Conservation (phyloP, 179 eudicot species). For the Amaranthus tricolor region DNA sequence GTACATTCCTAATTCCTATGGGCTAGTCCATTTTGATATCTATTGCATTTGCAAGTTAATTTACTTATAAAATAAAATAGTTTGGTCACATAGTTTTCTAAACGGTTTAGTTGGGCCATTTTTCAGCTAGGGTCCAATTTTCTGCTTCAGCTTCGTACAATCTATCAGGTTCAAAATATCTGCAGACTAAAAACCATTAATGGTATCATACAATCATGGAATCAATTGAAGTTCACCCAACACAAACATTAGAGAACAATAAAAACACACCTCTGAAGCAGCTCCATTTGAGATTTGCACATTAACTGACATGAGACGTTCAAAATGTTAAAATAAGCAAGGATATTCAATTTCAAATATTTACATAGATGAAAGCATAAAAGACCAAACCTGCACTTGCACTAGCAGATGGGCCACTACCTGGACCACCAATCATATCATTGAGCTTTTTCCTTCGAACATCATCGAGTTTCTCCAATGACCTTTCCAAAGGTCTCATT, state of each 20-base stretch:
- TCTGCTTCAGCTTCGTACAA: no score
- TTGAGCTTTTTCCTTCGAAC: slow-evolving; percentile 90
- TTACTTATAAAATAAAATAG: no score
- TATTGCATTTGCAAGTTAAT: no score
- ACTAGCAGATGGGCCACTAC: slow-evolving; percentile 43
- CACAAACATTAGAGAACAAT: not conserved
- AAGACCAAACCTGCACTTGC: slow-evolving; percentile 58
- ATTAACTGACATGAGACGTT: slow-evolving; percentile 36
- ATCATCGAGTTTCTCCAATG: slow-evolving; percentile 96
- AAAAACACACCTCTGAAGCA: slow-evolving; percentile 57
- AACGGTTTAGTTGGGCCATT: no score
- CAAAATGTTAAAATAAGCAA: not conserved
- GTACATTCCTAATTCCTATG: no score
- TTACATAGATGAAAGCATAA: not conserved
- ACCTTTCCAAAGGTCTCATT: slow-evolving; percentile 96
- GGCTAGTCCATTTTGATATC: no score
- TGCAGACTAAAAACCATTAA: no score
- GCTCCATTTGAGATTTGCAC: slow-evolving; percentile 60
- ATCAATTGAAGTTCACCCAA: no score
- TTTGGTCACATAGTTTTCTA: no score
- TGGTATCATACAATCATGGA: no score
- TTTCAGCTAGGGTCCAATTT: no score
- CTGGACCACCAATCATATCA: slow-evolving; percentile 89
- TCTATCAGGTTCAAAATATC: no score
- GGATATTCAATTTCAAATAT: not conserved